Evolutionary conservation across 257 asterid species (phyloP), one percentile per base, ranked within the genome.

Genomic region (Solanum habrochaites): DNA sequence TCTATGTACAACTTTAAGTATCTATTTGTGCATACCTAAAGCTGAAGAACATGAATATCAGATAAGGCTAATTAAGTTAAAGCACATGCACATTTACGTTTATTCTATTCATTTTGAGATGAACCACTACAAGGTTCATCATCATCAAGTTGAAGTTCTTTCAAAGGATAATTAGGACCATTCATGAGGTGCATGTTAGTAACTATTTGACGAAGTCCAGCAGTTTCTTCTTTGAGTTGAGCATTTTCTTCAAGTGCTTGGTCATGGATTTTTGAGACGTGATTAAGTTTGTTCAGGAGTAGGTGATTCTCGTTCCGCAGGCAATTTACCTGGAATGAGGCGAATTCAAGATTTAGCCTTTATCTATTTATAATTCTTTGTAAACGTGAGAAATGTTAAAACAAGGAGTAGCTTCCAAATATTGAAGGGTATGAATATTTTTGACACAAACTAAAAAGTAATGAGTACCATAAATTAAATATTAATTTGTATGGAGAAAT

Each of bases 271-370:
- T 83, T 77, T 11, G 78, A 87, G 16, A 72, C 37, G 11, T 83
- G 29, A 72, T 87, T 87, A 31, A 87, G 85, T 83, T 87, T 83
- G 32, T 72, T 70, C 6, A 87, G 69, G 27, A 87, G 87, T 52
- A 92, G 95, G 82, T 92, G 98, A 49, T 96, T 96, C 96, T 96
- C 99, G n/a, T 93, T 94, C 3, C 96, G 89, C n/a, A 96, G 94
- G 92, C 95, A 93, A 8, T 93, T 90, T 16, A 96, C 96, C 89
- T 94, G 98, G 3, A 9, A 21, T 6, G 3, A 27, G 16, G 10
- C 16, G 18, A 47, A 45, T 27, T 2, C 66, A 78, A 5, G 0
- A 27, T 27, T 45, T 27, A 45, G 9, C 27, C 16, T 78, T 78
- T 7, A 78, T 45, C 4, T 7, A 0, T 49, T 49, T 49, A 49